Evolutionary conservation across 768 basidiomycete genomes (phyloP).

Genomic region (Phaffia australis): DNA sequence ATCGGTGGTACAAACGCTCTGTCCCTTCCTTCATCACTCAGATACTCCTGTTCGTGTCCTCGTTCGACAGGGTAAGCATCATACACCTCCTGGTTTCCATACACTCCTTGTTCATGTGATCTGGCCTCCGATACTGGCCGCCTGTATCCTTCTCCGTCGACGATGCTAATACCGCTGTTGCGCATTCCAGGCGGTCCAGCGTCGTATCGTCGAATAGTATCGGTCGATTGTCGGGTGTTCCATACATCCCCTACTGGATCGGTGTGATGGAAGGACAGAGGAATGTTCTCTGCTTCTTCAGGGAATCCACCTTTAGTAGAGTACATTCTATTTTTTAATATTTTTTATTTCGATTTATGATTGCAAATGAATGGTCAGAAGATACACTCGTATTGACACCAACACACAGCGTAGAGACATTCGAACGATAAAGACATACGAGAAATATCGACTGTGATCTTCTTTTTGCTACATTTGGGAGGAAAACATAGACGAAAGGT

Average conservation of each 20-base stretch:
- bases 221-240: constrained; percentile 10
- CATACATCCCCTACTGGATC: constrained; percentile 12
- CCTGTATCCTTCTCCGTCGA: background rate
- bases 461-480: constrained; percentile 5
- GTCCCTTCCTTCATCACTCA: background rate
- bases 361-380: background rate
- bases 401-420: background rate
- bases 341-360: no score
- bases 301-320: constrained; percentile 21
- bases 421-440: background rate
- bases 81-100: background rate
- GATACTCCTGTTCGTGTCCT: background rate
- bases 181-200: background rate
- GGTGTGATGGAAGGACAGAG: constrained; percentile 1
- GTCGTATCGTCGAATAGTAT: background rate
- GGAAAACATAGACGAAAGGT: background rate
- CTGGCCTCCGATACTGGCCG: background rate
- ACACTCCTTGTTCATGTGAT: background rate
- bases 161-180: background rate
- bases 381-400: background rate
- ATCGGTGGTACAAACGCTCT: constrained; percentile 15
- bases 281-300: constrained; percentile 19
- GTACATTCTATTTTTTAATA: constrained; percentile 13
- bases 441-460: constrained; percentile 22
- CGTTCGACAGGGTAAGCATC: constrained; percentile 6